A percentile compares a stretch with the other conserved stretches of the same genome.
Evolutionary conservation across 805 yeast genomes (phyloP).

Genomic region (Ogataea trehalophila): DNA sequence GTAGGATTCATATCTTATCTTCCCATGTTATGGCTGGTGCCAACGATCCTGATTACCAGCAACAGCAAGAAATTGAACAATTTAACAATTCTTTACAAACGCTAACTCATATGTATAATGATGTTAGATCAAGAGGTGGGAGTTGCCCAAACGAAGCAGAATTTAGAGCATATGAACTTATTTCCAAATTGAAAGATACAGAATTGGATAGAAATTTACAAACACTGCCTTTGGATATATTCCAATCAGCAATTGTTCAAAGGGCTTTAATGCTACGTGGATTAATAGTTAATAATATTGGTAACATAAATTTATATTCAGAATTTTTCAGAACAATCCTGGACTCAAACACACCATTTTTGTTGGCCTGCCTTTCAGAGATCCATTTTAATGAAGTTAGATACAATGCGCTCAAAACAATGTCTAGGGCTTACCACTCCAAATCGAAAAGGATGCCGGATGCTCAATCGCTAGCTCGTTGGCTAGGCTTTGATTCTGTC

Average conservation of each 20-base stretch:
- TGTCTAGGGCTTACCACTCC: slow-evolving; percentile 63
- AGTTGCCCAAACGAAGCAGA: slow-evolving; percentile 83
- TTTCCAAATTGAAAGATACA: slow-evolving; percentile 78
- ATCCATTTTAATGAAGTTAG: slow-evolving; percentile 76
- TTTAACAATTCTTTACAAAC: slow-evolving; percentile 88
- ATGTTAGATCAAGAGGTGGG: slow-evolving; percentile 66
- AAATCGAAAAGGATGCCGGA: slow-evolving; percentile 60
- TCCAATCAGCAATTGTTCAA: slow-evolving; percentile 54
- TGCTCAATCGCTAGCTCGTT: slow-evolving; percentile 37
- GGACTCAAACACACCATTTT: slow-evolving; percentile 50
- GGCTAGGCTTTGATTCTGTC: slow-evolving; percentile 64
- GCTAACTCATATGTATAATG: slow-evolving; percentile 79
- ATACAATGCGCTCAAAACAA: slow-evolving; percentile 62
- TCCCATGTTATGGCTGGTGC: slow-evolving; percentile 82
- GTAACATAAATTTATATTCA: slow-evolving; percentile 55
- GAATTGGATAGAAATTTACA: slow-evolving; percentile 78
- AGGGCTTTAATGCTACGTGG: slow-evolving; percentile 68
- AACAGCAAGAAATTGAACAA: slow-evolving; percentile 95
- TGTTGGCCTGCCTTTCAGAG: slow-evolving; percentile 72
- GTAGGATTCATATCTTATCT: slow-evolving; percentile 76
- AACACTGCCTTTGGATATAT: slow-evolving; percentile 53
- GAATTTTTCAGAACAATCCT: slow-evolving; percentile 57
- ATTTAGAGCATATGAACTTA: slow-evolving; percentile 79
- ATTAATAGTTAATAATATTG: slow-evolving; percentile 59
- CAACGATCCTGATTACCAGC: slow-evolving; percentile 64